Evolutionary conservation across 805 yeast genomes (phyloP).

Genomic region (Debaryomyces tyrocola): DNA sequence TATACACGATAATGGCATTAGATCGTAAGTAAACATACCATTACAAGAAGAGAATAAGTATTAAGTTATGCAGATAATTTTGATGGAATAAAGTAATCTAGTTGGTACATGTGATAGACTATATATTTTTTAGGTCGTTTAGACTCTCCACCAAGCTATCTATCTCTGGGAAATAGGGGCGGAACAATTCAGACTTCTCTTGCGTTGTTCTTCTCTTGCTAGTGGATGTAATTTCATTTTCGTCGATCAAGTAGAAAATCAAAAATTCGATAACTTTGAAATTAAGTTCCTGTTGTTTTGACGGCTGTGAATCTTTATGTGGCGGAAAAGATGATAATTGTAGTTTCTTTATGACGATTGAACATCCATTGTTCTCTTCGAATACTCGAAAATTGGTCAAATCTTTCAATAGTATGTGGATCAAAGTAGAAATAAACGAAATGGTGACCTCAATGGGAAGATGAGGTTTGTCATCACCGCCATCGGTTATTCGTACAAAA

Average conservation of each 20-base stretch:
- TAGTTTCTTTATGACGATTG: slow-evolving; percentile 44
- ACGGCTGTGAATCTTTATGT: slow-evolving; percentile 6
- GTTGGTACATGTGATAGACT: not conserved
- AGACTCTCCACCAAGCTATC: slow-evolving; percentile 37
- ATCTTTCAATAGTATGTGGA: slow-evolving; percentile 57
- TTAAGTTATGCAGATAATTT: too few species aligned
- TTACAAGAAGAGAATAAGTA: too few species aligned
- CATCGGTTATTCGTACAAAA: slow-evolving; percentile 16
- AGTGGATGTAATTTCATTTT: slow-evolving; percentile 19
- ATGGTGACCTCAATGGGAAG: slow-evolving; percentile 17
- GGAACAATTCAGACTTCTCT: slow-evolving; percentile 37
- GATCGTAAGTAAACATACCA: too few species aligned
- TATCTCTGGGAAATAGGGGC: slow-evolving; percentile 39
- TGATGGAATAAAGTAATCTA: too few species aligned
- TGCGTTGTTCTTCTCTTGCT: slow-evolving; percentile 11
- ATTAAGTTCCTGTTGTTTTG: slow-evolving; percentile 50
- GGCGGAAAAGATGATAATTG: slow-evolving; percentile 19
- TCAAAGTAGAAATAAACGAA: slow-evolving; percentile 52
- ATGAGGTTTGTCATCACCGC: not conserved
- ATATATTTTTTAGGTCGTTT: slow-evolving; percentile 28
- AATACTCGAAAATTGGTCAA: slow-evolving; percentile 58
- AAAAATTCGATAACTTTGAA: slow-evolving; percentile 68
- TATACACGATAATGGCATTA: too few species aligned
- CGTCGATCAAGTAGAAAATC: slow-evolving; percentile 68
- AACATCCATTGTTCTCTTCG: slow-evolving; percentile 57